phyloP scores from a whole-genome alignment of 352 stramenopile species.

The Phytopythium aichiense region DNA sequence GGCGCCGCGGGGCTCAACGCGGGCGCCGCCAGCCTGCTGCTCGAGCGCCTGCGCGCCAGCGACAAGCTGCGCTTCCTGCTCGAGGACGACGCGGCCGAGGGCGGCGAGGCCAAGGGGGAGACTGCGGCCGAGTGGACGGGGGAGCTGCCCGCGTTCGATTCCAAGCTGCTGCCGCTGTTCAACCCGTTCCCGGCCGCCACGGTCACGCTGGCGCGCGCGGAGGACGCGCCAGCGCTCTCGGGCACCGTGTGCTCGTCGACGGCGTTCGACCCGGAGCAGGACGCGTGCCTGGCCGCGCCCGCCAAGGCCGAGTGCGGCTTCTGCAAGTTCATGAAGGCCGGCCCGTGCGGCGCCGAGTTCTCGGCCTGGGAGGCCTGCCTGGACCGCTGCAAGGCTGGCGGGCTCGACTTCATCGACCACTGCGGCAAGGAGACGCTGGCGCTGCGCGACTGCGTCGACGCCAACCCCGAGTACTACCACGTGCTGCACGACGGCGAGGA shows the following conservation, averaged over 20 bases:
- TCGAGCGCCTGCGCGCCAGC: conserved; percentile 67
- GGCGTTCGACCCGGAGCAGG: conserved; percentile 48
- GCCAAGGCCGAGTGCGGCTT: conserved; percentile 86
- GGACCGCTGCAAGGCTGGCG: conserved; percentile 63
- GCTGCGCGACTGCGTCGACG: conserved; percentile 82
- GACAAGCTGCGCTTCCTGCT: conserved; percentile 56
- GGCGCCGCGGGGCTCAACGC: conserved; percentile 38
- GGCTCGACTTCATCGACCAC: conserved; percentile 75
- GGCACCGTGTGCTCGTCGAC: conserved; percentile 70
- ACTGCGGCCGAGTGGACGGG: conserved; percentile 38
- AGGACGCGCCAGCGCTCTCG: conserved; percentile 31
- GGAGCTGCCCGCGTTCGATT: conserved; percentile 68
- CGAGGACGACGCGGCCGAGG: conserved; percentile 14
- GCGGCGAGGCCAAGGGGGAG: conserved; percentile 17
- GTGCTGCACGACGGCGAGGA: conserved; percentile 71
- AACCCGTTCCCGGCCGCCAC: conserved; percentile 65
- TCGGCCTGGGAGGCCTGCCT: conserved; percentile 82
- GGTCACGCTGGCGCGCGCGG: conserved; percentile 33
- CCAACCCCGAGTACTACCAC: conserved; percentile 87
- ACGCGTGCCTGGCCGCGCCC: conserved; percentile 36
- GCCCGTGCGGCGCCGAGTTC: conserved; percentile 77
- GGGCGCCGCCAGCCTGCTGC: conserved; percentile 66
- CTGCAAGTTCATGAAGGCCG: conserved; percentile 90
- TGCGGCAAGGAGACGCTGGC: conserved; percentile 72
- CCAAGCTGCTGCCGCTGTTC: conserved; percentile 68